phyloP scores from a whole-genome alignment of 441 rosid species.

The Erodium texanum region DNA sequence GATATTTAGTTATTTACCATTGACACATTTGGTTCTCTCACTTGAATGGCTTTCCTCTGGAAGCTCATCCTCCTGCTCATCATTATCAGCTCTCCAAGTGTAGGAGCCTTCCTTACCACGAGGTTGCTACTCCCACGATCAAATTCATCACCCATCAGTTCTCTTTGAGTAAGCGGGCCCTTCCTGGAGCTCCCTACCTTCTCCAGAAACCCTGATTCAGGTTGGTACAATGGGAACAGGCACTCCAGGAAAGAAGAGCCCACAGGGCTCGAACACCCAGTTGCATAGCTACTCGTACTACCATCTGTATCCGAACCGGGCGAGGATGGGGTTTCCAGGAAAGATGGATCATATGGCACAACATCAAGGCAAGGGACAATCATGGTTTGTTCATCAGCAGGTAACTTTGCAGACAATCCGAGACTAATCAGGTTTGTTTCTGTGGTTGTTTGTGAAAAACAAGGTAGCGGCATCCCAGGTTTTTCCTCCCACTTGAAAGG shows the following conservation, averaged over 20 bases:
- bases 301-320: conserved; percentile 50
- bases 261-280: conserved; percentile 52
- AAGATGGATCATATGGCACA: neutral
- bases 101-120: conserved; percentile 37
- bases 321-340: conserved; percentile 33
- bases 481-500: conserved; percentile 81
- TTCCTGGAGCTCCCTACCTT: conserved; percentile 19
- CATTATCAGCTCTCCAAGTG: conserved; percentile 83
- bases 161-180: conserved; percentile 18
- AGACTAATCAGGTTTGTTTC: conserved; percentile 9
- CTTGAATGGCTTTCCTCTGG: conserved; percentile 51
- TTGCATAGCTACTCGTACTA: conserved; percentile 59
- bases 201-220: conserved; percentile 30
- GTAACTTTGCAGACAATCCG: neutral
- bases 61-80: conserved; percentile 66
- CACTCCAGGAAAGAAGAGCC: conserved; percentile 68
- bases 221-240: conserved; percentile 63
- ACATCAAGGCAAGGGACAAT: neutral
- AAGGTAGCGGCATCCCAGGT: conserved; percentile 53
- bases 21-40: conserved; percentile 39
- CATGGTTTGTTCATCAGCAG: neutral
- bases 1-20: conserved; percentile 34
- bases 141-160: neutral
- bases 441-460: conserved; percentile 24
- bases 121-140: conserved; percentile 21